These are phyloP conservation scores for Jacaranda copaia DNA, from an alignment of 257 asterid species.

Conservation along the genomic window DNA sequence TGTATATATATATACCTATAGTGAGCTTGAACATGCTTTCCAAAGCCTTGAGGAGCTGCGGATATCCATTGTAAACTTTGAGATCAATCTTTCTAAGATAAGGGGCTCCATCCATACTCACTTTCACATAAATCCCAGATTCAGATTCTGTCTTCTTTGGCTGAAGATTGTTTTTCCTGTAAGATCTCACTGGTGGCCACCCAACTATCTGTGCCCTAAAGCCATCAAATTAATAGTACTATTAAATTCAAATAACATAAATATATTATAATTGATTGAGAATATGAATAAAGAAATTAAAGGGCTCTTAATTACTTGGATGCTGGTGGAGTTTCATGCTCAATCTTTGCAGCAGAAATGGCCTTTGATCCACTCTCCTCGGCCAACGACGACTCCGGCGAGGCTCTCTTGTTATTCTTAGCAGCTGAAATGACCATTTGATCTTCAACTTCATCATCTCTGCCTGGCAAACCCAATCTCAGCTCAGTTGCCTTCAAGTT, in stretches of 20 bases:
- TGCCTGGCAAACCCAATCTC: conserved; percentile 65
- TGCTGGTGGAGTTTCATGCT: conserved; percentile 47
- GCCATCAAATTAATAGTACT: not conserved
- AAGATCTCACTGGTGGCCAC: conserved; percentile 75
- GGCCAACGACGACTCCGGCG: conserved; percentile 42
- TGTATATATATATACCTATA: conserved; percentile 54
- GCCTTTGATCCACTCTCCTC: conserved; percentile 43
- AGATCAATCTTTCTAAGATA: conserved; percentile 83
- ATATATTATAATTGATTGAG: no score
- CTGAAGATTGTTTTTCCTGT: conserved; percentile 58
- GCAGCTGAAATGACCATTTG: not conserved
- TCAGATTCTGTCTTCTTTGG: conserved; percentile 43
- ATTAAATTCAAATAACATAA: no score
- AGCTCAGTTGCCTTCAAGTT: conserved; percentile 68
- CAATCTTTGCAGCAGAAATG: conserved; percentile 33
- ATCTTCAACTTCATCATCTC: conserved; percentile 46
- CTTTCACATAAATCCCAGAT: conserved; percentile 72
- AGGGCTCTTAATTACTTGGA: conserved; percentile 53
- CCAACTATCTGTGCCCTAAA: conserved; percentile 66
- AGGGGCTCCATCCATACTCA: conserved; percentile 94
- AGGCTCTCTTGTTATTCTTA: conserved; percentile 56
- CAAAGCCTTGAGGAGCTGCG: conserved; percentile 62
- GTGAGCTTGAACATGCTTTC: conserved; percentile 85
- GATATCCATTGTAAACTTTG: conserved; percentile 60
- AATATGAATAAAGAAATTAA: not conserved